A percentile compares a stretch with the other conserved stretches of the same genome.
Evolutionary conservation across 352 stramenopile genomes (phyloP).

Genomic region (Blastocystis sp.): DNA sequence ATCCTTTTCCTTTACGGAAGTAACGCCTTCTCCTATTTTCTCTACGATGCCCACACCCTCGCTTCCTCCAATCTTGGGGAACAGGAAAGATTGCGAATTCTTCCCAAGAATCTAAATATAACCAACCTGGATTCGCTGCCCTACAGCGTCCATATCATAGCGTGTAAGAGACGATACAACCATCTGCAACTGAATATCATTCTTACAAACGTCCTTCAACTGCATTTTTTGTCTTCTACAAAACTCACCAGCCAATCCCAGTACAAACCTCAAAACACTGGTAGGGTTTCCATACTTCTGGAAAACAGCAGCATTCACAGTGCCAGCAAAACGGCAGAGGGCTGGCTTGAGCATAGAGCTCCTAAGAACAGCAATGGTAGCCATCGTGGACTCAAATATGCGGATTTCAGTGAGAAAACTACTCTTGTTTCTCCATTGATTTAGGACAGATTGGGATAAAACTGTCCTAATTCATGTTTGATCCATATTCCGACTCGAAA

Average conservation of each 20-base stretch:
- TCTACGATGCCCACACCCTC: conserved; percentile 65
- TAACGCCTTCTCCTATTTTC: conserved; percentile 63
- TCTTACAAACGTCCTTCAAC: conserved; percentile 9
- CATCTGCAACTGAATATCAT: conserved; percentile 56
- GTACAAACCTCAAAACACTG: conserved; percentile 19
- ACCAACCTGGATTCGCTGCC: neutral
- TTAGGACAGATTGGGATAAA: neutral
- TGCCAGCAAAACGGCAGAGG: conserved; percentile 54
- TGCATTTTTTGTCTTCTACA: conserved; percentile 11
- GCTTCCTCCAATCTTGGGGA: conserved; percentile 63
- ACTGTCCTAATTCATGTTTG: neutral
- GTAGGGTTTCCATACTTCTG: conserved; percentile 53
- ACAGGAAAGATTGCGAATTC: neutral
- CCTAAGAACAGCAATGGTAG: conserved; percentile 26
- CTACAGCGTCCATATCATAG: conserved; percentile 14
- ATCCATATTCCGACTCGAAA: neutral
- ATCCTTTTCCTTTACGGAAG: conserved; percentile 63
- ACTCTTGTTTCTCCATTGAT: neutral
- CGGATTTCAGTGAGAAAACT: neutral
- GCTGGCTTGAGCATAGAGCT: neutral
- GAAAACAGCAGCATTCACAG: conserved; percentile 56
- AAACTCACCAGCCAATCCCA: neutral
- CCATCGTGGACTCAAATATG: neutral
- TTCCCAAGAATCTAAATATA: neutral
- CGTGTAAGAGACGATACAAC: conserved; percentile 11